Conservation (phyloP, 441 rosid genomes). For the Cnidoscolus chayamansa region DNA sequence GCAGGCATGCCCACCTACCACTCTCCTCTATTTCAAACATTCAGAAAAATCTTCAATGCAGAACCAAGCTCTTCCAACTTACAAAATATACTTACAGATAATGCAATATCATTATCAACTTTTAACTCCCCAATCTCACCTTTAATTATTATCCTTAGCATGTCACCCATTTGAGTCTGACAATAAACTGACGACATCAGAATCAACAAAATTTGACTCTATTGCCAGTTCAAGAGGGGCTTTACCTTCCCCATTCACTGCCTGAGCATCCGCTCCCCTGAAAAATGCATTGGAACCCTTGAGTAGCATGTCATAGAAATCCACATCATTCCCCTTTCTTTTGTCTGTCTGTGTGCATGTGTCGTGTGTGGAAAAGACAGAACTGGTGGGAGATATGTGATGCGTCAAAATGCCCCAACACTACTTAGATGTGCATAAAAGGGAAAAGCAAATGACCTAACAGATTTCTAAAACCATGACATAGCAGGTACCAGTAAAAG, state of each 20-base stretch:
- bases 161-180: constrained; percentile 59
- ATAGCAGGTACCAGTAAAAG: constrained; percentile 8
- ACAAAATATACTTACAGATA: constrained; percentile 28
- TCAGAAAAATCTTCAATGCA: constrained; percentile 26
- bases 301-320: constrained; percentile 9
- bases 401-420: neutral
- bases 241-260: constrained; percentile 65
- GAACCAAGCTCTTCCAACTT: constrained; percentile 27
- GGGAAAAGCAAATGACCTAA: neutral
- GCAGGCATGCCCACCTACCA: constrained; percentile 44
- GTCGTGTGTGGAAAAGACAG: neutral
- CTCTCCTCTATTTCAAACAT: constrained; percentile 28
- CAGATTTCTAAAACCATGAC: neutral
- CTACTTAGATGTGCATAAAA: neutral
- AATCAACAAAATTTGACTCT: constrained; percentile 55
- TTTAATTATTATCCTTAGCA: neutral
- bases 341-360: neutral
- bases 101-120: constrained; percentile 20
- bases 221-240: constrained; percentile 58
- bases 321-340: no score
- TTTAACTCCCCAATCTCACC: constrained; percentile 25
- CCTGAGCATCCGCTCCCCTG: constrained; percentile 91
- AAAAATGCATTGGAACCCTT: constrained; percentile 13
- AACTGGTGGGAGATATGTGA: neutral
- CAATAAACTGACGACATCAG: constrained; percentile 60